Conservation (phyloP, 2,329 filamentous ascomycete genomes). For the Scedosporium aurantiacum region DNA sequence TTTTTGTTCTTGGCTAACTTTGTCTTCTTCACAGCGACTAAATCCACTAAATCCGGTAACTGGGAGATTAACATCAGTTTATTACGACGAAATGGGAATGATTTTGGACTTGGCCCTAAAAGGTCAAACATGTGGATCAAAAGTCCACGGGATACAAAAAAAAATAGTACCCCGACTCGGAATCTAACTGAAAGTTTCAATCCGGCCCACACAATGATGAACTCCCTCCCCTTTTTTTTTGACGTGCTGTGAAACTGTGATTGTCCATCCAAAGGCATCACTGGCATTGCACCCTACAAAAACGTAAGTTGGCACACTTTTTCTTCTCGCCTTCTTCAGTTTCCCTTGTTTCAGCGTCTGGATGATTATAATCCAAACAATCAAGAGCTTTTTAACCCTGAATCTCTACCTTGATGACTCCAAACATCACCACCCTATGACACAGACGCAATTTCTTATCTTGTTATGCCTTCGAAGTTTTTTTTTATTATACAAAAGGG, state of each 20-base stretch:
- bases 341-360: conserved; percentile 11
- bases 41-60: conserved; percentile 20
- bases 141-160: neutral
- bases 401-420: conserved; percentile 43
- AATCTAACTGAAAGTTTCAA: conserved; percentile 1
- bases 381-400: conserved; percentile 63
- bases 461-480: conserved; percentile 10
- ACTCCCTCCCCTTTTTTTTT: neutral
- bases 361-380: conserved; percentile 44
- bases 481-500: conserved; percentile 15
- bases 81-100: conserved; percentile 25
- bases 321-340: conserved; percentile 12
- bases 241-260: neutral
- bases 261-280: neutral
- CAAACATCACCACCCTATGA: conserved; percentile 49
- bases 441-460: conserved; percentile 20
- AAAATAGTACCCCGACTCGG: neutral
- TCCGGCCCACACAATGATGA: neutral
- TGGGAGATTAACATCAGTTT: conserved; percentile 15
- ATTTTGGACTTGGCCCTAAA: conserved; percentile 12
- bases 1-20: neutral
- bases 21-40: conserved; percentile 32
- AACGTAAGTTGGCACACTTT: conserved; percentile 32
- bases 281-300: neutral
- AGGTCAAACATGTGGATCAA: neutral